Percentiles rank a stretch among this genome's conserved stretches.
Conservation (phyloP, 108 stramenopile genomes). For the Pseudonitzschia pungens region DNA sequence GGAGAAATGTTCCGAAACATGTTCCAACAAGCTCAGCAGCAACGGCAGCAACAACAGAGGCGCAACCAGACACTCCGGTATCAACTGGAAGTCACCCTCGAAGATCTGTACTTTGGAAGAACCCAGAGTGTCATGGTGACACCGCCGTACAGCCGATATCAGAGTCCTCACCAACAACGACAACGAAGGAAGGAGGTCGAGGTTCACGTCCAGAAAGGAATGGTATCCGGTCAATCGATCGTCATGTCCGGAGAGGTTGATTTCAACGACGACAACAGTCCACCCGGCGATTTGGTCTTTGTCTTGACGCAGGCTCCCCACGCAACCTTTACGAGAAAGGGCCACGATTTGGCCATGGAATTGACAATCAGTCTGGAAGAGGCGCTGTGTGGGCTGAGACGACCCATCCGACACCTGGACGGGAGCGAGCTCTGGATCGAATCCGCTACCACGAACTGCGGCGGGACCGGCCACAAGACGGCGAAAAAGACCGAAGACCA, state of each 20-base stretch:
- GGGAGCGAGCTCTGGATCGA: slow-evolving; percentile 42
- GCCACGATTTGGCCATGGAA: slow-evolving; percentile 78
- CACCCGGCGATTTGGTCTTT: slow-evolving; percentile 74
- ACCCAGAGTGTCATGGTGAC: slow-evolving; percentile 50
- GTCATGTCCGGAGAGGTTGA: slow-evolving; percentile 70
- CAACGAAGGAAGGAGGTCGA: slow-evolving; percentile 53
- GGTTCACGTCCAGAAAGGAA: slow-evolving; percentile 59
- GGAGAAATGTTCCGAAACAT: slow-evolving; percentile 24
- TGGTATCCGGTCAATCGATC: slow-evolving; percentile 57
- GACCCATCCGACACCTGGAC: slow-evolving; percentile 59
- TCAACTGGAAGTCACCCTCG: slow-evolving; percentile 74
- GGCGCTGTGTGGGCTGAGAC: slow-evolving; percentile 55
- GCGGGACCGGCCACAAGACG: not conserved
- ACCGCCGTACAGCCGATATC: slow-evolving; percentile 39
- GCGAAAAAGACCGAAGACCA: not conserved
- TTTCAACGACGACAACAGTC: slow-evolving; percentile 41
- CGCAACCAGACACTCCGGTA: slow-evolving; percentile 66
- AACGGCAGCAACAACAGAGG: slow-evolving; percentile 28
- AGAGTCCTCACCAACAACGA: slow-evolving; percentile 7
- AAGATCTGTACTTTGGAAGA: slow-evolving; percentile 75
- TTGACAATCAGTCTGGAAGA: slow-evolving; percentile 61
- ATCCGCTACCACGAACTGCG: slow-evolving; percentile 24
- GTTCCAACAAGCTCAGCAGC: slow-evolving; percentile 23
- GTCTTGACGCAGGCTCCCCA: slow-evolving; percentile 54
- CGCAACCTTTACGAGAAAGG: slow-evolving; percentile 60